Conservation (phyloP, 31 red algal genomes). For the Bonnemaisonia californica region DNA sequence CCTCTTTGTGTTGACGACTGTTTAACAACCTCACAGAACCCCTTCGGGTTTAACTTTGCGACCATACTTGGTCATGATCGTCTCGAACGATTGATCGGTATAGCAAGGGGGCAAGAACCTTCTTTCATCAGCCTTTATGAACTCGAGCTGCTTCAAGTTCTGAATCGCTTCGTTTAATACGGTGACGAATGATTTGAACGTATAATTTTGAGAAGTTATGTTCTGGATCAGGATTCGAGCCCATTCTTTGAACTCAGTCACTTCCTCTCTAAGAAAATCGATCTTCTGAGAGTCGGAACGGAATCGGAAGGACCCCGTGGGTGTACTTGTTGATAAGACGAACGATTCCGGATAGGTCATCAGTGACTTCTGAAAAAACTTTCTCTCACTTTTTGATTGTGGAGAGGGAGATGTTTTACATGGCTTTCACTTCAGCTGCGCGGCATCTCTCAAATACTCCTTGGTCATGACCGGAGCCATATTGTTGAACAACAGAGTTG, state of each 20-base stretch:
- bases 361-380: too few relatives aligned
- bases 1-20: too few relatives aligned
- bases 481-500: neutral
- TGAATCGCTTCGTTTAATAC: neutral
- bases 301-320: neutral
- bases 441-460: neutral
- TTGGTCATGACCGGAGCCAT: neutral
- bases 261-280: conserved; percentile 2
- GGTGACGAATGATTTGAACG: neutral
- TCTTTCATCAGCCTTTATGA: neutral
- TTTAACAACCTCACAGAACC: too few relatives aligned
- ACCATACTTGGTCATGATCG: too few relatives aligned
- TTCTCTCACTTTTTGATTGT: too few relatives aligned
- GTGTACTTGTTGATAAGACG: too few relatives aligned
- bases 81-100: too few relatives aligned
- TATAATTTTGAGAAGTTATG: neutral
- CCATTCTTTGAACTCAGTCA: neutral
- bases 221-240: neutral
- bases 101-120: too few relatives aligned
- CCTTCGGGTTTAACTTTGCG: too few relatives aligned
- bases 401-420: neutral
- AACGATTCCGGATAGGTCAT: too few relatives aligned
- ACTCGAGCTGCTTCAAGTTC: neutral
- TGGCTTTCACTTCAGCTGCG: neutral
- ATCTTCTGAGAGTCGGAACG: conserved; percentile 3